Base-by-base conservation (phyloP, 768 basidiomycete species). In the Lepiota brunneoincarnata region DNA sequence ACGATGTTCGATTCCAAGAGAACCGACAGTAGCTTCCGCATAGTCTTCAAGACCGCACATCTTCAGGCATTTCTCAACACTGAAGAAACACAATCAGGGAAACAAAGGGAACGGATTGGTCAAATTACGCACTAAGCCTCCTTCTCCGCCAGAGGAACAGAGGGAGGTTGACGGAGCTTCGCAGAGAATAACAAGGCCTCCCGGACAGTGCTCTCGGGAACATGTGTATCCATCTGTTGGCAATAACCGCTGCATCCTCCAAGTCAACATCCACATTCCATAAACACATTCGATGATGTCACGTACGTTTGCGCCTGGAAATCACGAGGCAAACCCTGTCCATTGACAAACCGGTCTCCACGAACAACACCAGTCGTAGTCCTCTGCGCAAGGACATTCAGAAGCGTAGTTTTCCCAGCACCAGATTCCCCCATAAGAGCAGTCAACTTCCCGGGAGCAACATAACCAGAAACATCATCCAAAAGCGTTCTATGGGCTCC, bases 131-230 rank as follows among this genome's bases (percentile, higher is more conserved):
- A 89, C 87, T 92, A 92, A 4, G 80, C 86, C 67, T 88, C 81
- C 67, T 93, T 93, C 72, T 93, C 91, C 0, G 72, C 73, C 28
- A 77, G 59, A 5, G 89, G 74, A 4, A 91, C 84, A 1, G 77
- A 74, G 2, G 77, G 66, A 0, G 89, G 89, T 64, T 93, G 92
- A 47, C 91, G 86, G 42, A 93, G 74, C 55, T 79, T 84, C 3
- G 91, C 92, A 0, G 91, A 93, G 72, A 91, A 89, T 18, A 87
- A 68, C 1, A 94, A 74, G 1, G 91, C 90, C 63, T 94, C 91
- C 20, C 89, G 83, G 21, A 94, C 91, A 6, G 91, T 93, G 2
- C 81, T 66, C 6, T 83, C 82, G n/a, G 83, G 81, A 38, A 86
- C 75, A 68, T 94, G 93, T 0, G 83, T 87, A 60, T 92, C 90